These are phyloP conservation scores for Verticillium zaregamsianum DNA, from an alignment of 2,329 filamentous ascomycete species.

Conservation along the genomic window DNA sequence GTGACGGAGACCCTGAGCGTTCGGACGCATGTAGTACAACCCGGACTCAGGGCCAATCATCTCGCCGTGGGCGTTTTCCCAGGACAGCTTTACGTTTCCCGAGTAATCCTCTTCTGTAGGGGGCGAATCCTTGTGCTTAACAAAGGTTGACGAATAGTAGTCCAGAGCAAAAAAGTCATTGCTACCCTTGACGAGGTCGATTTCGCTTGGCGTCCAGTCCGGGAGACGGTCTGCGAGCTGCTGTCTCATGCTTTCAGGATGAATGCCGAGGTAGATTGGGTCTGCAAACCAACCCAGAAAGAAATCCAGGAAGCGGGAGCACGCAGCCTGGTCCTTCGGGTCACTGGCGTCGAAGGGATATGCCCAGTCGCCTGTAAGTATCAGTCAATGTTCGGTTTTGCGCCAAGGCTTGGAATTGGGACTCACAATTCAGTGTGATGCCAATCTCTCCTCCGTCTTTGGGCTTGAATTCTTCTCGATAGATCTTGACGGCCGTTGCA, in stretches of 20 bases:
- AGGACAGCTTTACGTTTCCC: constrained; percentile 17
- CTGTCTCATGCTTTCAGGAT: constrained; percentile 15
- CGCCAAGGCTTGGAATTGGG: too few species aligned
- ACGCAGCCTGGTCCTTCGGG: constrained; percentile 22
- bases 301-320: constrained; percentile 29
- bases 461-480: constrained; percentile 25
- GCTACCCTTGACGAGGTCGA: constrained; percentile 16
- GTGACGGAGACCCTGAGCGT: constrained; percentile 21
- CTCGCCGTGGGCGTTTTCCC: constrained; percentile 21
- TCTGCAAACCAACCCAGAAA: constrained; percentile 35
- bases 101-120: constrained; percentile 19
- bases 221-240: constrained; percentile 27
- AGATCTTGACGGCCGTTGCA: constrained; percentile 24
- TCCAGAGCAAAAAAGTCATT: constrained; percentile 36
- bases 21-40: constrained; percentile 9
- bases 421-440: constrained; percentile 33
- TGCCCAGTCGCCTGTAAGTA: neutral
- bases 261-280: constrained; percentile 26
- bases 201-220: constrained; percentile 20
- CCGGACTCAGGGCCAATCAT: constrained; percentile 11
- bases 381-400: too few species aligned
- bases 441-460: constrained; percentile 26
- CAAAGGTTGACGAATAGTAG: constrained; percentile 33
- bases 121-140: constrained; percentile 18
- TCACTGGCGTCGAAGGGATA: constrained; percentile 28